These are phyloP conservation scores for Talaromyces sp. DNA, from an alignment of 2,329 filamentous ascomycete species.

Conservation along the genomic window DNA sequence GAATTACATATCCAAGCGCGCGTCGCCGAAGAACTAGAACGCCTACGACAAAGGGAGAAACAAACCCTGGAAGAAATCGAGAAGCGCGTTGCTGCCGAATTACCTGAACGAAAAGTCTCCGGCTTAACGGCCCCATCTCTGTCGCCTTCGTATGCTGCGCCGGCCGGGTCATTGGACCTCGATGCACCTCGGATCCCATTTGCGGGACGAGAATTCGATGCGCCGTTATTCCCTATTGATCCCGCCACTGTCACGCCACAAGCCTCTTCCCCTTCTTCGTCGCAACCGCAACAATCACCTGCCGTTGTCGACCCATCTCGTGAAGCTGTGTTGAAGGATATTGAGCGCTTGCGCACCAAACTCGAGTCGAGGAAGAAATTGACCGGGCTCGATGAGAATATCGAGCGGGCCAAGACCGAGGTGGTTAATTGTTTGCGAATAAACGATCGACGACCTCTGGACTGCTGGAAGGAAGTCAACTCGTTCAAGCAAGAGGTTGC, in stretches of 20 bases:
- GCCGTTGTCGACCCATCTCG: constrained; percentile 41
- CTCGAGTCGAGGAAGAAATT: constrained; percentile 58
- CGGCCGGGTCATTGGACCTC: constrained; percentile 30
- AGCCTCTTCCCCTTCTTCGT: constrained; percentile 12
- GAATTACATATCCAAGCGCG: constrained; percentile 86
- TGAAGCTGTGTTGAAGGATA: constrained; percentile 52
- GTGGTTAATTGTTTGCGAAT: constrained; percentile 75
- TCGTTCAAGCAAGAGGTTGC: constrained; percentile 84
- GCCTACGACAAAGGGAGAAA: constrained; percentile 65
- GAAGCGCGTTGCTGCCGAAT: constrained; percentile 49
- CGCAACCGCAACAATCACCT: too few species aligned
- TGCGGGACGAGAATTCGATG: constrained; percentile 34
- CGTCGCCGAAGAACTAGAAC: constrained; percentile 77
- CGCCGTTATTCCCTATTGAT: constrained; percentile 9
- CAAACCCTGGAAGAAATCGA: constrained; percentile 64
- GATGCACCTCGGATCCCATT: constrained; percentile 42
- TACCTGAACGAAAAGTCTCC: constrained; percentile 29
- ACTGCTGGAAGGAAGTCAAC: constrained; percentile 93
- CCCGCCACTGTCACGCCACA: constrained; percentile 17
- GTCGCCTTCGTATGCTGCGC: constrained; percentile 25
- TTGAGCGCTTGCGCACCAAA: constrained; percentile 53
- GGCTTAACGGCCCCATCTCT: constrained; percentile 21
- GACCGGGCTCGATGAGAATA: constrained; percentile 60
- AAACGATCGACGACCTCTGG: constrained; percentile 80
- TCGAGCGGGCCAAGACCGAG: constrained; percentile 69